Evolutionary conservation across 2,329 filamentous ascomycete species (phyloP), one percentile per base, ranked within the genome.

Genomic region (Xylaria sp.): DNA sequence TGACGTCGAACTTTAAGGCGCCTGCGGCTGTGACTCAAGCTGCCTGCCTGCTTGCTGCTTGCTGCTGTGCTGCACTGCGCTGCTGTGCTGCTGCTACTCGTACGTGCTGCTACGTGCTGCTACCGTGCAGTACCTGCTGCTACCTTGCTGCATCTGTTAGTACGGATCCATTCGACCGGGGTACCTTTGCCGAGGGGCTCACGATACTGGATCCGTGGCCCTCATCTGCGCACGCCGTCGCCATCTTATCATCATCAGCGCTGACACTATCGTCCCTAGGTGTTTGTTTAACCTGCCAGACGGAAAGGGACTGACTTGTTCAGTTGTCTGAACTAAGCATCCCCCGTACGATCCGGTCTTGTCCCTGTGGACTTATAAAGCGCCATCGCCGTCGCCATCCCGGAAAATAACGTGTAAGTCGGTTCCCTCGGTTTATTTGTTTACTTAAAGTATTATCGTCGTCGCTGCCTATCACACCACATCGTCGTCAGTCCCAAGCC

Each of bases 21-120:
- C 23, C 49, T 46, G 37, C 37, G 19, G 55, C 54, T 55, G 59
- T 63, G 61, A 63, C 61, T 61, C 59, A 58, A 58, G 54, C 39
- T 4, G 23, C 23, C 23, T 30, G 23, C 23, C 23, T 30, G 23
- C 23, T 30, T 30, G 23, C 23, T 30, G 23, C 23, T 30, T 30
- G 23, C 23, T 30, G 23, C 23, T 30, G 23, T 30, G 23, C 23
- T 30, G 23, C 23, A 3, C 23, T 30, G 23, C 23, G 23, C 23
- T 30, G 23, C 23, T 30, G 23, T 30, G 23, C 3, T 30, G 23
- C 23, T 30, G 23, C 23, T 30, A 30, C 23, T 30, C 23, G 23
- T 30, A 30, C 23, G 23, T 30, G 23, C 23, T 44, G 49, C 46
- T 48, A 19, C 46, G 6, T 48, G 16, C 16, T 18, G 7, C 16